Percentiles rank a stretch among this genome's conserved stretches.
phyloP scores from a whole-genome alignment of 176 grass and related monocot genomes.

The Raddia distichophylla region DNA sequence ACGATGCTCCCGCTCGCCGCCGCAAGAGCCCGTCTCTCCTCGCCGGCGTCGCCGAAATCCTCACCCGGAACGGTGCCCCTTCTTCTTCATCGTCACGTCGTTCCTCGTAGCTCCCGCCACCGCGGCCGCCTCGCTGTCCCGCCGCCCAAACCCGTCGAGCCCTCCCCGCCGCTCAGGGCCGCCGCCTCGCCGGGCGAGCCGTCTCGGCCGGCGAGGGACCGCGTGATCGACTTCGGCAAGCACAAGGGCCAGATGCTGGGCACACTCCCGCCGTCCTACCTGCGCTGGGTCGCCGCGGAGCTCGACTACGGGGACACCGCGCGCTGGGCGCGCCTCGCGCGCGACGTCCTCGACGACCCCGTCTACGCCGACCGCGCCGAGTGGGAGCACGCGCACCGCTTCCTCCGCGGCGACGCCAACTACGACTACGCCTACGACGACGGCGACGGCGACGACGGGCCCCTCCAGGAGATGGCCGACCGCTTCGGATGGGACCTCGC shows the following conservation, averaged over 20 bases:
- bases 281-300: slow-evolving; percentile 49
- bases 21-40: neutral
- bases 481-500: slow-evolving; percentile 64
- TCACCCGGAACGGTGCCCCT: neutral
- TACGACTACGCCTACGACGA: slow-evolving; percentile 46
- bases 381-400: slow-evolving; percentile 65
- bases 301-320: slow-evolving; percentile 61
- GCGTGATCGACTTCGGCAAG: slow-evolving; percentile 58
- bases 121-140: neutral
- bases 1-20: slow-evolving; percentile 35
- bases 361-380: slow-evolving; percentile 60
- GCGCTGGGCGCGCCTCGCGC: slow-evolving; percentile 47
- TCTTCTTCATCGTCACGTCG: neutral
- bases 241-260: slow-evolving; percentile 67
- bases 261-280: slow-evolving; percentile 64
- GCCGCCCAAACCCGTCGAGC: neutral
- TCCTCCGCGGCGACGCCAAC: slow-evolving; percentile 56
- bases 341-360: slow-evolving; percentile 53
- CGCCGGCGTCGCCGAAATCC: neutral
- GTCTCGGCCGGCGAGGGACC: slow-evolving; percentile 51
- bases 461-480: slow-evolving; percentile 58
- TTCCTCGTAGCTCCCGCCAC: neutral
- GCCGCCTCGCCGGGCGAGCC: slow-evolving; percentile 2
- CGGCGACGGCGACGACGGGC: slow-evolving; percentile 30
- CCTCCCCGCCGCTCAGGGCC: neutral